Conservation (phyloP, 1,284 basidiomycete species). For the Cryptococcus amylolentus region DNA sequence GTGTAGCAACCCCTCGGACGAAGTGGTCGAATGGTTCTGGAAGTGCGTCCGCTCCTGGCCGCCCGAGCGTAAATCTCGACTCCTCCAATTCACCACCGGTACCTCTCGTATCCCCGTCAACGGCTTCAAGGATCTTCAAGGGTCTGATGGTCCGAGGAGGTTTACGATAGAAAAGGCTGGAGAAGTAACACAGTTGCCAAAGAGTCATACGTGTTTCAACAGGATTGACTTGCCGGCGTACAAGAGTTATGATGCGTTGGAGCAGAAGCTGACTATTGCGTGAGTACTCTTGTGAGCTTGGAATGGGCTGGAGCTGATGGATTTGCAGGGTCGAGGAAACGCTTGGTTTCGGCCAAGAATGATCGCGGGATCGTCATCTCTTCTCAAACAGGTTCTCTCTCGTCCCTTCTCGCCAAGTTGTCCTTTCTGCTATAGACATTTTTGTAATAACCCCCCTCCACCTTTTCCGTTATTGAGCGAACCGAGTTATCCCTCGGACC, state of each 20-base stretch:
- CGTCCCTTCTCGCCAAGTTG: not conserved
- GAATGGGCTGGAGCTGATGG: conserved; percentile 1
- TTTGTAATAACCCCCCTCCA: conserved; percentile 2
- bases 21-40: conserved; percentile 99
- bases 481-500: not conserved
- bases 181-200: conserved; percentile 83
- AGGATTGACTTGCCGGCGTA: conserved; percentile 84
- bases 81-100: conserved; percentile 71
- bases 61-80: conserved; percentile 70
- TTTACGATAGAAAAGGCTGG: conserved; percentile 96
- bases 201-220: conserved; percentile 86
- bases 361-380: conserved; percentile 2
- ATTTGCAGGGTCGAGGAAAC: conserved; percentile 60
- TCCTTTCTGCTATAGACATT: not conserved
- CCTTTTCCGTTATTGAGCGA: not conserved
- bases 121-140: conserved; percentile 98
- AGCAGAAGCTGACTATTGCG: conserved; percentile 83
- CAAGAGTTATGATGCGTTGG: conserved; percentile 80
- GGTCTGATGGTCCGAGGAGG: conserved; percentile 87
- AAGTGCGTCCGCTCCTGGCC: conserved; percentile 96
- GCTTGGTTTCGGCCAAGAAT: conserved; percentile 53
- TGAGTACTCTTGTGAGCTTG: conserved; percentile 18
- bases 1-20: conserved; percentile 57
- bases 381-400: not conserved
- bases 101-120: conserved; percentile 97